Evolutionary conservation across 2,329 filamentous ascomycete species (phyloP).

Genomic region (Xylaria arbuscula): DNA sequence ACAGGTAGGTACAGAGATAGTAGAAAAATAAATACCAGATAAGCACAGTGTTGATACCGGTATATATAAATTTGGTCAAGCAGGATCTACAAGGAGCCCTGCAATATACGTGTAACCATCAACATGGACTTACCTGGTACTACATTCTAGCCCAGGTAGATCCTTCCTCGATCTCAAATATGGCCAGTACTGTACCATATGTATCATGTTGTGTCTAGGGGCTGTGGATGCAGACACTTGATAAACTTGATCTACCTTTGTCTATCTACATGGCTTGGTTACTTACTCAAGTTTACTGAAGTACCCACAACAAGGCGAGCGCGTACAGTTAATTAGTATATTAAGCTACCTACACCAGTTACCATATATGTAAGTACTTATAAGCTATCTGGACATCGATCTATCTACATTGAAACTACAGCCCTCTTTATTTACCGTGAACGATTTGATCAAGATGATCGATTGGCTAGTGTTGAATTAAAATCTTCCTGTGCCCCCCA

Average conservation of each 20-base stretch:
- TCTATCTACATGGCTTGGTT: too few species aligned
- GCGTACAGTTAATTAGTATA: too few species aligned
- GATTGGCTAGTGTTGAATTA: neutral
- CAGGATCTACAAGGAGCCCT: too few species aligned
- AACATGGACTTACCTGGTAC: neutral
- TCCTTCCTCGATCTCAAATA: constrained; percentile 6
- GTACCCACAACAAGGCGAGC: too few species aligned
- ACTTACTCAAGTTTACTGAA: too few species aligned
- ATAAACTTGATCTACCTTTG: constrained; percentile 1
- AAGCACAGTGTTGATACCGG: neutral
- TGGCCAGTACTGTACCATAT: neutral
- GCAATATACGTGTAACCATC: too few species aligned
- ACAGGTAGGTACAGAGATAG: neutral
- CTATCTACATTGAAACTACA: neutral
- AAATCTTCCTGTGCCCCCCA: constrained; percentile 4
- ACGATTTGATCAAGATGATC: neutral
- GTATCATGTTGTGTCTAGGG: neutral
- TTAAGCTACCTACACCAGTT: too few species aligned
- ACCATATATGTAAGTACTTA: too few species aligned
- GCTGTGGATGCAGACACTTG: neutral
- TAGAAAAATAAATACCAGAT: neutral
- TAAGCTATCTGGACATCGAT: too few species aligned
- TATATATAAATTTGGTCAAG: too few species aligned
- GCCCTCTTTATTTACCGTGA: neutral
- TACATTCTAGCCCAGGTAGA: neutral